Percentiles rank a stretch among this genome's conserved stretches.
Evolutionary conservation across 768 basidiomycete species (phyloP).

Genomic region (Omphalotus guepiniiformis): DNA sequence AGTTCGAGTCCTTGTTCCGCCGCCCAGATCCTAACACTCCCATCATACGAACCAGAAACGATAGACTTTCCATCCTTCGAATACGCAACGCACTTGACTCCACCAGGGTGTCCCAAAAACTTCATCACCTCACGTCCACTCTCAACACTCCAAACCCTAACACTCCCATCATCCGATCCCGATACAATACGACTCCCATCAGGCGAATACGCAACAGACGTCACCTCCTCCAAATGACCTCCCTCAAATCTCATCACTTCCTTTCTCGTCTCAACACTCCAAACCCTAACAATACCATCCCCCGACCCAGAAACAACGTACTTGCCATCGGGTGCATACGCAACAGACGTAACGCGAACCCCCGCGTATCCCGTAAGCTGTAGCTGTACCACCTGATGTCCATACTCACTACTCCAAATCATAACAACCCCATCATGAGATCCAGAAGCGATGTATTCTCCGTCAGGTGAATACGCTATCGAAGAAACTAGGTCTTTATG

Average conservation of each 20-base stretch:
- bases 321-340: conserved; percentile 24
- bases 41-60: conserved; percentile 31
- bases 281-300: conserved; percentile 20
- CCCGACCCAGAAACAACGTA: conserved; percentile 37
- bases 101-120: neutral
- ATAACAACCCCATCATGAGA: conserved; percentile 12
- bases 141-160: neutral
- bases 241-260: neutral
- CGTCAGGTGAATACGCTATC: too few species aligned
- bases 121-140: neutral
- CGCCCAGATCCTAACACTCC: conserved; percentile 24
- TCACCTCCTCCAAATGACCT: conserved; percentile 6
- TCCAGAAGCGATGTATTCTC: too few species aligned
- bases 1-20: neutral
- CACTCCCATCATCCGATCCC: neutral
- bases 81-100: conserved; percentile 17
- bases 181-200: conserved; percentile 7
- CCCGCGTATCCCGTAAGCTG: conserved; percentile 15
- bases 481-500: too few species aligned
- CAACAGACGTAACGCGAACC: conserved; percentile 14
- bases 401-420: conserved; percentile 19
- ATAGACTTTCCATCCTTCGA: conserved; percentile 38
- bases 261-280: conserved; percentile 24
- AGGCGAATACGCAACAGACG: conserved; percentile 7
- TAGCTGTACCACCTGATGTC: neutral